These are phyloP conservation scores for Coemansia sp. DNA, from an alignment of 192 early-diverging fungal genomes.

Conservation along the genomic window DNA sequence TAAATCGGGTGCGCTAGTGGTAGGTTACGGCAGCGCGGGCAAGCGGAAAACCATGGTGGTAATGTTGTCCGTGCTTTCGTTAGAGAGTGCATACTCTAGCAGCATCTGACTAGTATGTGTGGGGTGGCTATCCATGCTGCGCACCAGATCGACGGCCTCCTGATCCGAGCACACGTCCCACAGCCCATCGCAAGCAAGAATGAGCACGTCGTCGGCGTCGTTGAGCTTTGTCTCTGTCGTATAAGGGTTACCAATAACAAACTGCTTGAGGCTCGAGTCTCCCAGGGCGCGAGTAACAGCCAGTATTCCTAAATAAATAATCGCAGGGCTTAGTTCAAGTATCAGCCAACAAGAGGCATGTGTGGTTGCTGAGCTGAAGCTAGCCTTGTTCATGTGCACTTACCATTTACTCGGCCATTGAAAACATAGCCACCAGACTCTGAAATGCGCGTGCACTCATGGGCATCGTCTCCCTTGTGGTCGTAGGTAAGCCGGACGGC, in stretches of 20 bases:
- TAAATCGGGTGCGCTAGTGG: not conserved
- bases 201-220: conserved; percentile 74
- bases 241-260: conserved; percentile 91
- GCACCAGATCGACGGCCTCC: conserved; percentile 83
- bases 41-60: conserved; percentile 82
- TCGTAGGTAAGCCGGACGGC: conserved; percentile 93
- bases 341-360: not conserved
- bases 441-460: conserved; percentile 85
- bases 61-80: conserved; percentile 94
- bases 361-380: too few species aligned
- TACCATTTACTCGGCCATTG: conserved; percentile 94
- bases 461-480: conserved; percentile 93
- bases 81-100: conserved; percentile 83
- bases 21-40: conserved; percentile 6
- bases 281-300: conserved; percentile 96
- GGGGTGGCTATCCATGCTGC: conserved; percentile 66
- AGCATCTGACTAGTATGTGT: conserved; percentile 75
- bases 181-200: conserved; percentile 96
- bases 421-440: conserved; percentile 96
- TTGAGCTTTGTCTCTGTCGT: conserved; percentile 87
- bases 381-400: conserved; percentile 14
- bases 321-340: conserved; percentile 24
- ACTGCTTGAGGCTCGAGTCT: conserved; percentile 95
- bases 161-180: conserved; percentile 99
- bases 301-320: conserved; percentile 61